phyloP scores from a whole-genome alignment of 1,284 basidiomycete species.

The Boletus nobilissimus region DNA sequence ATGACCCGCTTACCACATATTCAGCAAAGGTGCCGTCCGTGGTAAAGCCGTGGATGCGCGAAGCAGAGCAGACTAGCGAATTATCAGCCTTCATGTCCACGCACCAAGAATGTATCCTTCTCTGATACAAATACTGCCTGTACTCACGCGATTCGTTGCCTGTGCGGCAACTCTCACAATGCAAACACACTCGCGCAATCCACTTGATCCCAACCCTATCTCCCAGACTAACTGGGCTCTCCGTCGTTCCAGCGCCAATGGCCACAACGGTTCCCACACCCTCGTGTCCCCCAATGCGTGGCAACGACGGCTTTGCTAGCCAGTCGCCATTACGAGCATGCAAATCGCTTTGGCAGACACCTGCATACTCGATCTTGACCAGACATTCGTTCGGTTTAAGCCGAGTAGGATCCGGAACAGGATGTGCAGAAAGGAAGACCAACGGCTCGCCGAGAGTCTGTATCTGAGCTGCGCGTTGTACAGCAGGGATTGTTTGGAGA shows the following conservation, averaged over 20 bases:
- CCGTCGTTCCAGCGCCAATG: conserved; percentile 61
- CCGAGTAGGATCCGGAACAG: conserved; percentile 65
- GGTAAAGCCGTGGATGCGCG: conserved; percentile 63
- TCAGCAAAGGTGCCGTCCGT: conserved; percentile 67
- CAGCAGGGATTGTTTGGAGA: conserved; percentile 50
- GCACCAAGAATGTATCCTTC: neutral
- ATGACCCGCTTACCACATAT: conserved; percentile 52
- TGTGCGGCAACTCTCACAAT: conserved; percentile 70
- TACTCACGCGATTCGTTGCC: conserved; percentile 63
- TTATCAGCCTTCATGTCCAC: neutral
- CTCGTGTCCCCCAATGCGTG: conserved; percentile 79
- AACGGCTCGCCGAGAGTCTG: conserved; percentile 49
- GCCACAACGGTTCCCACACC: conserved; percentile 71
- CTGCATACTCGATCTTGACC: conserved; percentile 71
- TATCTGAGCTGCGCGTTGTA: conserved; percentile 62
- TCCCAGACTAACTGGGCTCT: conserved; percentile 62
- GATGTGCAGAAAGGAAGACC: conserved; percentile 51
- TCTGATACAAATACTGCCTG: neutral
- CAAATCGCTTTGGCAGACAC: conserved; percentile 75
- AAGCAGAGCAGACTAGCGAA: conserved; percentile 52
- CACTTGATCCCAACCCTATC: conserved; percentile 82
- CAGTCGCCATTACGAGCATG: conserved; percentile 69
- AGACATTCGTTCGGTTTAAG: conserved; percentile 75
- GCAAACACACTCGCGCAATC: conserved; percentile 69
- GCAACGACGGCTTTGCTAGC: conserved; percentile 58